These are phyloP conservation scores for Nelumbo lutea DNA, from an alignment of 164 flowering plant genomes.

Conservation along the genomic window DNA sequence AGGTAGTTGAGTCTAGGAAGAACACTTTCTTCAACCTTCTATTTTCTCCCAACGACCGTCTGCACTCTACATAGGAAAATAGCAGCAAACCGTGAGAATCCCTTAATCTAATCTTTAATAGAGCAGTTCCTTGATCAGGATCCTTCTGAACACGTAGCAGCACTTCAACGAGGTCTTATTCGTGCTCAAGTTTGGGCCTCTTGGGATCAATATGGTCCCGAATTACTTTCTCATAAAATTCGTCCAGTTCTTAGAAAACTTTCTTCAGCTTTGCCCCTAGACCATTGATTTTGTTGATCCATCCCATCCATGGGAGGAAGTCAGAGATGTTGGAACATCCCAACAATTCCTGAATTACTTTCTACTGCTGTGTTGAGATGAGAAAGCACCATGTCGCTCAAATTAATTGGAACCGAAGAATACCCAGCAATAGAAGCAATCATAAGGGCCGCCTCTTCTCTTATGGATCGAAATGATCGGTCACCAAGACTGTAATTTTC, in stretches of 20 bases:
- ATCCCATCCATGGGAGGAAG: constrained; percentile 32
- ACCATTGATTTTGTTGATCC: constrained; percentile 38
- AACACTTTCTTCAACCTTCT: too few species aligned
- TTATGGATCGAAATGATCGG: constrained; percentile 20
- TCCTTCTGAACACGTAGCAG: constrained; percentile 29
- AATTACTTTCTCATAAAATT: constrained; percentile 25
- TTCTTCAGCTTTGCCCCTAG: constrained; percentile 15
- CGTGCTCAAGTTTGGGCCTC: constrained; percentile 9
- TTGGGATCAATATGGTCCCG: constrained; percentile 23
- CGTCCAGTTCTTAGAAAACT: constrained; percentile 23
- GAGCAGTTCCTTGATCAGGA: background rate
- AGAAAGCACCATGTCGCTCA: constrained; percentile 20
- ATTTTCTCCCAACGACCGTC: constrained; percentile 4
- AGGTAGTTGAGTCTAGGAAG: constrained; percentile 26
- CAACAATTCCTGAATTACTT: constrained; percentile 12
- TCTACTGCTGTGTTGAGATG: constrained; percentile 24
- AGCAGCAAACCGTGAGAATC: constrained; percentile 31
- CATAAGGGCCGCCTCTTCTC: constrained; percentile 28
- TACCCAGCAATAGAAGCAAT: constrained; percentile 4
- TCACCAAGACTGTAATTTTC: constrained; percentile 21
- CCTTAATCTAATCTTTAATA: constrained; percentile 29
- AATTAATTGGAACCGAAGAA: constrained; percentile 9
- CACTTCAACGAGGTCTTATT: constrained; percentile 39
- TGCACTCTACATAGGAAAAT: constrained; percentile 25
- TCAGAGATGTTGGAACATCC: constrained; percentile 28